Percentiles rank a stretch among this genome's conserved stretches.
phyloP scores from a whole-genome alignment of 306 rosid species.

The Comarum palustre region DNA sequence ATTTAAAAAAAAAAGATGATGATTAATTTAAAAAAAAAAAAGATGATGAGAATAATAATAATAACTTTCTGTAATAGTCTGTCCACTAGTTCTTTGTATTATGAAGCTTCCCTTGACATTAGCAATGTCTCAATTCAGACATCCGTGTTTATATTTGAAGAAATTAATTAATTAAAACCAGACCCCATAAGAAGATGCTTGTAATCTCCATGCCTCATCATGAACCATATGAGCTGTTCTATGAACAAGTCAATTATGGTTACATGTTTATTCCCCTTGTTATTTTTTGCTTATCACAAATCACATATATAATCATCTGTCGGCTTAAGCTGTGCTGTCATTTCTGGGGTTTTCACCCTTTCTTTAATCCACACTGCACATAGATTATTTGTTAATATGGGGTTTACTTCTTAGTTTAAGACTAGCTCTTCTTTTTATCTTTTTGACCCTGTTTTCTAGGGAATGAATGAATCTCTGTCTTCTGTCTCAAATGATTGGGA shows the following conservation, averaged over 20 bases:
- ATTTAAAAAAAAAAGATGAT: constrained; percentile 7
- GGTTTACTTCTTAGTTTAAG: constrained; percentile 12
- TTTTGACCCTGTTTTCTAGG: constrained; percentile 12
- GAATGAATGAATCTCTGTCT: constrained; percentile 20
- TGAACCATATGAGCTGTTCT: constrained; percentile 63
- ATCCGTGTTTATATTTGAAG: constrained; percentile 34
- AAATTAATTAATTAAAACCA: background rate
- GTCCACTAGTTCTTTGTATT: constrained; percentile 56
- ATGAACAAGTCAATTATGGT: constrained; percentile 54
- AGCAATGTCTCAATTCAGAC: constrained; percentile 60
- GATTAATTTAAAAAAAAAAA: no score
- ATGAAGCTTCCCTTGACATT: constrained; percentile 53
- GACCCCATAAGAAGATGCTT: constrained; percentile 53
- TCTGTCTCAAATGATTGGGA: constrained; percentile 20
- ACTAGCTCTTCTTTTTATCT: constrained; percentile 20
- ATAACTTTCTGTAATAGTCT: constrained; percentile 41
- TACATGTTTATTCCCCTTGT: constrained; percentile 28
- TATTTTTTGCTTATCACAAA: constrained; percentile 24
- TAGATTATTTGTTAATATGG: background rate
- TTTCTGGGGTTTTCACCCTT: constrained; percentile 23
- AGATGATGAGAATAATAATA: constrained; percentile 25
- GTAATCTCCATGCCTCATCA: constrained; percentile 58
- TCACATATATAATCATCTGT: constrained; percentile 42
- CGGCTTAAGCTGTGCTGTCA: constrained; percentile 52
- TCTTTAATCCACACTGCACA: constrained; percentile 12